Base-by-base conservation (phyloP, 768 basidiomycete species). In the Tephrocybe sp. region DNA sequence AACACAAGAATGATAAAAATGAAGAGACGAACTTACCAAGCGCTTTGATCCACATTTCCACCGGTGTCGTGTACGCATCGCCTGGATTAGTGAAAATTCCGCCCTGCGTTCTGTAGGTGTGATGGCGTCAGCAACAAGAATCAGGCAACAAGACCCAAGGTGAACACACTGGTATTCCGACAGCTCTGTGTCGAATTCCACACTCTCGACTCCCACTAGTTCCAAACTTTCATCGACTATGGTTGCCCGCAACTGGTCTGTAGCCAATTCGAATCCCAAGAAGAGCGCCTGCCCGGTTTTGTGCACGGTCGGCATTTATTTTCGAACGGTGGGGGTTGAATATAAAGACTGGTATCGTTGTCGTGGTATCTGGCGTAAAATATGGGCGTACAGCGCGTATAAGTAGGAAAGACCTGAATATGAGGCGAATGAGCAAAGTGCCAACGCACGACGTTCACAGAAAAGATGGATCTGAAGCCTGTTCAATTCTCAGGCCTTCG, bases 11-110 rank as follows among this genome's bases (percentile, higher is more conserved):
- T 54, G 49, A 46, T 58, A 46, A 43, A 48, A 53, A 45, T 41
- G 13, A 52, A 55, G 42, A 43, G 27, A 34, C 37, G 52, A 48
- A 71, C 84, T 67, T 65, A 90, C 91, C 91, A 42, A 93, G 78
- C 13, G 77, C 86, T 64, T 88, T 90, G 47, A 91, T 82, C 90
- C 90, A 92, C 87, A 92, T 90, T 60, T 93, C 90, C 39, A 93
- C 78, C 1, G 91, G 90, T 6, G 90, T 91, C 31, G 88, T 91
- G 62, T 87, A 91, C 19, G 88, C 88, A 66, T 92, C 89, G 24
- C 88, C 88, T 3, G 87, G 86, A 0, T 87, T 88, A 37, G 87
- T 91, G 67, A 91, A 91, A 50, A 92, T 87, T 4, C 91, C 91
- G 40, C 88, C 88, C 52, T 88, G 85, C 1, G 89, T 93, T 64